Evolutionary conservation across 768 basidiomycete species (phyloP).

Genomic region (Exsudoporus frostii): DNA sequence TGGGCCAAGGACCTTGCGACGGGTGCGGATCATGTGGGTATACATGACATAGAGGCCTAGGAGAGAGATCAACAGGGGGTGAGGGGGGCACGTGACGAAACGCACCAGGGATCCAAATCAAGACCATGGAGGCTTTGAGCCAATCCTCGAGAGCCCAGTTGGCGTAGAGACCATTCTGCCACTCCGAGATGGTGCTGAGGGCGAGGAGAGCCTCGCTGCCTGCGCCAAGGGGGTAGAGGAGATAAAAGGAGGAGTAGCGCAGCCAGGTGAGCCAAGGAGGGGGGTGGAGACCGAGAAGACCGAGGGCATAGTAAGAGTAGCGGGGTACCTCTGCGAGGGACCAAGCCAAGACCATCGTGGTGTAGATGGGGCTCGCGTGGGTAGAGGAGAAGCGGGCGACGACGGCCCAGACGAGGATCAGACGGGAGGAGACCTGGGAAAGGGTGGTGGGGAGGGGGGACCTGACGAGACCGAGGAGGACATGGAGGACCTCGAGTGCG

Average conservation of each 20-base stretch:
- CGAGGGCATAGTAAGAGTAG: conserved; percentile 81
- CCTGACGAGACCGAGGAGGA: conserved; percentile 72
- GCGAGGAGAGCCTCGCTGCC: conserved; percentile 85
- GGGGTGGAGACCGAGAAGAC: conserved; percentile 48
- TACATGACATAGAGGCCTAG: conserved; percentile 54
- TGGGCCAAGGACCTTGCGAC: conserved; percentile 49
- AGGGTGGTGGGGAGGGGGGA: conserved; percentile 71
- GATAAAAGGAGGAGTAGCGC: conserved; percentile 91
- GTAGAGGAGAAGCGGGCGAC: conserved; percentile 40
- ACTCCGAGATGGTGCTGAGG: conserved; percentile 65
- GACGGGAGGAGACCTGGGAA: conserved; percentile 76
- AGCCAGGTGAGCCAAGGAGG: conserved; percentile 66
- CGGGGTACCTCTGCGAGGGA: conserved; percentile 87
- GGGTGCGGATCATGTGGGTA: conserved; percentile 57
- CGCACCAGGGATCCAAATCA: conserved; percentile 88
- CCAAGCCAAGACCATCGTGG: conserved; percentile 93
- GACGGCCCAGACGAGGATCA: conserved; percentile 86
- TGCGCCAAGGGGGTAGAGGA: conserved; percentile 93
- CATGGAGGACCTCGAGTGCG: conserved; percentile 79
- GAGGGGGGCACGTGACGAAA: background rate
- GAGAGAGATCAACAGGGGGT: background rate
- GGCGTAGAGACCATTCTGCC: conserved; percentile 39
- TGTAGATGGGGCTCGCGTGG: conserved; percentile 73
- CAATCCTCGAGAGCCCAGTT: conserved; percentile 59
- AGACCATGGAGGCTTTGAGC: conserved; percentile 57